Conservation (phyloP, 2,329 filamentous ascomycete species). For the Botrytis squamosa region DNA sequence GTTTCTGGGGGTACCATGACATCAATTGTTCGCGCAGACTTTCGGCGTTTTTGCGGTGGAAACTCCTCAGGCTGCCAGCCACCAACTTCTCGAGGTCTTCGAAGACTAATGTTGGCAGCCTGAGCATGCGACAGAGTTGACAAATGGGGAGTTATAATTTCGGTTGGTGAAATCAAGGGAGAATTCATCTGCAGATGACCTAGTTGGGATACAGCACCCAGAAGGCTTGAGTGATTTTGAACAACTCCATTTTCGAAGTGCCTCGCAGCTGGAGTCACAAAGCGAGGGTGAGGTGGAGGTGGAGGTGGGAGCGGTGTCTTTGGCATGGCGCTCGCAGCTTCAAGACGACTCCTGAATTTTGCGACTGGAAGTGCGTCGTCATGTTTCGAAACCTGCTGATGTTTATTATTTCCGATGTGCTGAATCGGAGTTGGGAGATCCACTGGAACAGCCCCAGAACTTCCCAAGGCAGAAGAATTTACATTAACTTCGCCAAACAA, state of each 20-base stretch:
- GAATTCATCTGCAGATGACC: slow-evolving; percentile 39
- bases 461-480: slow-evolving; percentile 34
- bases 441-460: slow-evolving; percentile 37
- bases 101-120: slow-evolving; percentile 32
- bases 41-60: slow-evolving; percentile 48
- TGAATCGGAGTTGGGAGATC: slow-evolving; percentile 33
- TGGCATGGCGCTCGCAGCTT: slow-evolving; percentile 17
- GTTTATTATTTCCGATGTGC: slow-evolving; percentile 8
- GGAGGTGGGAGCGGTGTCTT: slow-evolving; percentile 22
- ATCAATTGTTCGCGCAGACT: slow-evolving; percentile 58
- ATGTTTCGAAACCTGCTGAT: slow-evolving; percentile 18
- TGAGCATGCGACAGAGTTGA: slow-evolving; percentile 21
- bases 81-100: slow-evolving; percentile 35
- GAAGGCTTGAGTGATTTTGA: slow-evolving; percentile 34
- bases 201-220: slow-evolving; percentile 39
- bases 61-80: slow-evolving; percentile 34
- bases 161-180: slow-evolving; percentile 28
- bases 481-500: slow-evolving; percentile 40
- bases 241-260: slow-evolving; percentile 16
- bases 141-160: slow-evolving; percentile 20
- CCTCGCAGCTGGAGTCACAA: slow-evolving; percentile 5
- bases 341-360: not conserved
- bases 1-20: slow-evolving; percentile 54
- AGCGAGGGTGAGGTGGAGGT: slow-evolving; percentile 23
- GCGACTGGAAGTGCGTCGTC: slow-evolving; percentile 9